phyloP scores from a whole-genome alignment of 1,284 basidiomycete genomes.

The Cryptococcus floricola region DNA sequence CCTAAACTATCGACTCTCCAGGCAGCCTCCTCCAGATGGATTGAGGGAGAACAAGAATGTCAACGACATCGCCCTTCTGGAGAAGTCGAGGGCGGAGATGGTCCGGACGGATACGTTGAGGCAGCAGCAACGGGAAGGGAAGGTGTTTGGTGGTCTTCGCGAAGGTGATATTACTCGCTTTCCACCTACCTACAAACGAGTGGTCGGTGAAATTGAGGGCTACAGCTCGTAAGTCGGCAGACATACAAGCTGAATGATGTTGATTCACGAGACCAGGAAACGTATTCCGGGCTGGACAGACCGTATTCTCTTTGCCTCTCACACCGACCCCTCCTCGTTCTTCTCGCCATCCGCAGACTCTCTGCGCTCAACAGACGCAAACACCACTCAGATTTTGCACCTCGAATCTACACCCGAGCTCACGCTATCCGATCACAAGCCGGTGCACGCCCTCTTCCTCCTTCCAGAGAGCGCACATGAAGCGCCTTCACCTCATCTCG shows the following conservation, averaged over 20 bases:
- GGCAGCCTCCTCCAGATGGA: conserved; percentile 52
- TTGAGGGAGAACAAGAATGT: conserved; percentile 29
- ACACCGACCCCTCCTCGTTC: conserved; percentile 55
- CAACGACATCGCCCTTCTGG: conserved; percentile 48
- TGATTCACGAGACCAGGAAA: conserved; percentile 49
- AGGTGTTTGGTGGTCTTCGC: conserved; percentile 64
- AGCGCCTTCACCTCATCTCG: conserved; percentile 26
- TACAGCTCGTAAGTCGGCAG: conserved; percentile 60
- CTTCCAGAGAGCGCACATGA: conserved; percentile 31
- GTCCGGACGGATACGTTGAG: conserved; percentile 74
- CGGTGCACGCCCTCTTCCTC: conserved; percentile 42
- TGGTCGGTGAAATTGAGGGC: conserved; percentile 69
- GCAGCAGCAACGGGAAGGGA: conserved; percentile 60
- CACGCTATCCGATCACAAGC: conserved; percentile 50
- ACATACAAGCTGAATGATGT: neutral
- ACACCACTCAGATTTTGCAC: conserved; percentile 33
- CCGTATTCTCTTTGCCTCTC: conserved; percentile 79
- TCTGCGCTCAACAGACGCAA: conserved; percentile 9
- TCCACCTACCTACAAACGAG: conserved; percentile 83
- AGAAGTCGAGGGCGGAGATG: conserved; percentile 60
- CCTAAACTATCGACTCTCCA: conserved; percentile 77
- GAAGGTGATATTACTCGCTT: conserved; percentile 83
- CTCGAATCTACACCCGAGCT: conserved; percentile 40
- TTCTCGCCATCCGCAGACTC: conserved; percentile 20
- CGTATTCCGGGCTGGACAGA: conserved; percentile 93